Conservation (phyloP, 495 filamentous ascomycete species). For the Hypomontagnella monticulosa region DNA sequence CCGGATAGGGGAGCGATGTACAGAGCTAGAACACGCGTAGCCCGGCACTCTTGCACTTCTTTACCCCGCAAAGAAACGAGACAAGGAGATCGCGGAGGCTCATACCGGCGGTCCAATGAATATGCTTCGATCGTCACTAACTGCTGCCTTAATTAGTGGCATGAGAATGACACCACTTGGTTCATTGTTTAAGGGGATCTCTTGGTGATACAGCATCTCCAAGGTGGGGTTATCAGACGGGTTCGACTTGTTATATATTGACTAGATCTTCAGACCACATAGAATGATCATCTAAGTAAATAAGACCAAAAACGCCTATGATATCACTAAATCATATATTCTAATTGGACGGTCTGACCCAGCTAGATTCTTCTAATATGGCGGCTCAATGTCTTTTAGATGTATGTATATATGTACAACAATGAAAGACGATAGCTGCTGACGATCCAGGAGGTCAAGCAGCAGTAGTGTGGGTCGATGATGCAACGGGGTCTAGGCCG, state of each 20-base stretch:
- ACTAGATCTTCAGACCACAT: too few species aligned
- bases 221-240: not conserved
- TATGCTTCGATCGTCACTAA: conserved; percentile 33
- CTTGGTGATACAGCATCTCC: not conserved
- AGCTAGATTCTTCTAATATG: too few species aligned
- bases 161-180: conserved; percentile 36
- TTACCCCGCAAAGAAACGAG: conserved; percentile 44
- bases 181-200: conserved; percentile 3
- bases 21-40: conserved; percentile 1
- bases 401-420: too few species aligned
- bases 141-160: conserved; percentile 27
- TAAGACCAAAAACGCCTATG: too few species aligned
- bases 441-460: not conserved
- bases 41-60: not conserved
- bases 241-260: too few species aligned
- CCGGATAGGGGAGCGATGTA: conserved; percentile 33
- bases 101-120: conserved; percentile 34
- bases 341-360: too few species aligned
- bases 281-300: too few species aligned
- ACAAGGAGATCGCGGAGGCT: conserved; percentile 38
- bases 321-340: too few species aligned
- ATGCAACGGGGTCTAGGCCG: conserved; percentile 33
- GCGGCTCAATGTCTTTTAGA: too few species aligned
- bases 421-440: not conserved
- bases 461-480: conserved; percentile 22